These are phyloP conservation scores for Hamigera avellanea DNA, from an alignment of 495 filamentous ascomycete genomes.

Conservation along the genomic window DNA sequence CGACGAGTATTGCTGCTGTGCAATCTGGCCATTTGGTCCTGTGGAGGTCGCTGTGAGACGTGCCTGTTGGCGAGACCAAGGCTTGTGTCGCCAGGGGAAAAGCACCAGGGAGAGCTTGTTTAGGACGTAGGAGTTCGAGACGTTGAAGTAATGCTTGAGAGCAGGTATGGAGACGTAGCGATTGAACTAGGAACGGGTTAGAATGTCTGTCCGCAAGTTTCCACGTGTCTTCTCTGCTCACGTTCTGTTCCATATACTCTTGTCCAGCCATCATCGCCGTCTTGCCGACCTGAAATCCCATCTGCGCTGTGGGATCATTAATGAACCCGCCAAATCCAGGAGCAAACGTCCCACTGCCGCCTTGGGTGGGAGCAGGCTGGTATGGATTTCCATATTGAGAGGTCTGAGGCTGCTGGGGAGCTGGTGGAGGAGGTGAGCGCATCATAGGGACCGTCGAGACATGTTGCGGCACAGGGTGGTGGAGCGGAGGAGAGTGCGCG, in stretches of 20 bases:
- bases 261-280: constrained; percentile 79
- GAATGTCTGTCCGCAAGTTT: constrained; percentile 2
- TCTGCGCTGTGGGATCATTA: constrained; percentile 89
- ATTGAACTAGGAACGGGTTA: constrained; percentile 55
- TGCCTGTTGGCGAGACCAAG: constrained; percentile 73
- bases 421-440: constrained; percentile 84
- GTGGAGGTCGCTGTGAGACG: constrained; percentile 39
- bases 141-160: constrained; percentile 96
- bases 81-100: constrained; percentile 94
- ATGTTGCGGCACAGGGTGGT: constrained; percentile 97
- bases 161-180: constrained; percentile 85
- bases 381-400: constrained; percentile 68
- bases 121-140: constrained; percentile 84
- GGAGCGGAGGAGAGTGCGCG: constrained; percentile 85
- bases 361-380: constrained; percentile 38
- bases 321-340: constrained; percentile 82
- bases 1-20: constrained; percentile 50
- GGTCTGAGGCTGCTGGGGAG: constrained; percentile 58
- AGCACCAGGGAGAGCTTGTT: constrained; percentile 80
- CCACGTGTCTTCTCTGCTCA: constrained; percentile 21
- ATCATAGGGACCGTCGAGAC: constrained; percentile 98
- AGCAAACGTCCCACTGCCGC: constrained; percentile 45
- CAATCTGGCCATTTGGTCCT: constrained; percentile 49
- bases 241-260: constrained; percentile 89
- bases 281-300: constrained; percentile 91